phyloP scores from a whole-genome alignment of 805 yeast genomes.

The Starmerella apis region DNA sequence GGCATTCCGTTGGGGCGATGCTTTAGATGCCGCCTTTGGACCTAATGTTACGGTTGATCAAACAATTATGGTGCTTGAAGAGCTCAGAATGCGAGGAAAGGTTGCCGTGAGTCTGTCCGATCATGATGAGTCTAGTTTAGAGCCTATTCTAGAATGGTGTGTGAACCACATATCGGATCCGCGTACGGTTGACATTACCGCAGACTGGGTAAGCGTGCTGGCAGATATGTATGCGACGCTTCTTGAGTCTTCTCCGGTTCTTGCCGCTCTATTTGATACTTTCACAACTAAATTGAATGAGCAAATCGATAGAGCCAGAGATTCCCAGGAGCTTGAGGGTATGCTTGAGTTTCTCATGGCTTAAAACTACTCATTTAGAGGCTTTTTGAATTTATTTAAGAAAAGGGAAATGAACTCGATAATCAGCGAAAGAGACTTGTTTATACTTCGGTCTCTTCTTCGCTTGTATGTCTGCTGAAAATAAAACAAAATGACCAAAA shows the following conservation, averaged over 20 bases:
- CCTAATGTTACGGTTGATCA: conserved; percentile 71
- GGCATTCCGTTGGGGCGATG: conserved; percentile 86
- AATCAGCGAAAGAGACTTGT: background rate
- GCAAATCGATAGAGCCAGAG: conserved; percentile 71
- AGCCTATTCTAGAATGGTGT: conserved; percentile 81
- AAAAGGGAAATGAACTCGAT: background rate
- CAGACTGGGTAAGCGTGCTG: conserved; percentile 58
- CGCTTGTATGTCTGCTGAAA: no score
- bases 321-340: conserved; percentile 82
- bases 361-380: conserved; percentile 13
- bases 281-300: conserved; percentile 46
- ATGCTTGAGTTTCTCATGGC: conserved; percentile 76
- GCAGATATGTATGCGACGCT: conserved; percentile 67
- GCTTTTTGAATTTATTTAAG: background rate
- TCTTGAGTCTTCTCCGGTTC: conserved; percentile 61
- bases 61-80: conserved; percentile 73
- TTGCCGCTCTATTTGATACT: conserved; percentile 59
- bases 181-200: conserved; percentile 50
- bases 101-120: conserved; percentile 68
- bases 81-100: conserved; percentile 80
- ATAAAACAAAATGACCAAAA: no score
- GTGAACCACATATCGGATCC: conserved; percentile 66
- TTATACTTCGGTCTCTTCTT: no score
- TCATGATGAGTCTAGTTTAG: conserved; percentile 75
- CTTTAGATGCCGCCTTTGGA: conserved; percentile 74